phyloP scores from a whole-genome alignment of 768 basidiomycete species.

The Tylopilus cervinicoccineus region DNA sequence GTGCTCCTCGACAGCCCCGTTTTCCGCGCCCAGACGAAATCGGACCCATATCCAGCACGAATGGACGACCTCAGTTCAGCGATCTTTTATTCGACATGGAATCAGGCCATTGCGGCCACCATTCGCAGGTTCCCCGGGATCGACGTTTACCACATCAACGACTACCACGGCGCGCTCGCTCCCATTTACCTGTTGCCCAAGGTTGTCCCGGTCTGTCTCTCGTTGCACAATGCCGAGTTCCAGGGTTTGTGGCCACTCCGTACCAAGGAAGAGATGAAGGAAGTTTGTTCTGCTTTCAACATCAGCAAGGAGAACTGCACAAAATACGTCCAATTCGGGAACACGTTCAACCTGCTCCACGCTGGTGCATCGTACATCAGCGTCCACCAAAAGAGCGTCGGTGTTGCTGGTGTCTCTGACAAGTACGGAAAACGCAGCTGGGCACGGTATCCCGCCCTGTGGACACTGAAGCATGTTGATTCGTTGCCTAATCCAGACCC shows the following conservation, averaged over 20 bases:
- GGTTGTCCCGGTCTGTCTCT: conserved; percentile 85
- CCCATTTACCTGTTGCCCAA: conserved; percentile 90
- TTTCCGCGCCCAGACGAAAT: conserved; percentile 94
- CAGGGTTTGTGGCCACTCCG: conserved; percentile 95
- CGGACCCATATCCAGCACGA: conserved; percentile 93
- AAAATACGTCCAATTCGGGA: conserved; percentile 97
- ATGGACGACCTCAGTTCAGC: conserved; percentile 97
- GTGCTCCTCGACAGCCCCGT: conserved; percentile 93
- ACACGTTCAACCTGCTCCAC: conserved; percentile 94
- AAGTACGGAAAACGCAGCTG: conserved; percentile 97
- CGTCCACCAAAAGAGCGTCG: conserved; percentile 86
- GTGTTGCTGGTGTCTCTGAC: conserved; percentile 96
- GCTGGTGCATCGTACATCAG: conserved; percentile 92
- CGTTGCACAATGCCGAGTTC: conserved; percentile 96
- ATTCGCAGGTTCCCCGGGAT: conserved; percentile 82
- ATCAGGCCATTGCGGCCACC: conserved; percentile 91
- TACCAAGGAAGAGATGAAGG: conserved; percentile 98
- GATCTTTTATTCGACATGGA: conserved; percentile 98
- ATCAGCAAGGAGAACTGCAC: conserved; percentile 94
- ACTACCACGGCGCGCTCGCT: conserved; percentile 91
- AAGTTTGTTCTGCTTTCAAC: conserved; percentile 97
- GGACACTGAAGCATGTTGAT: conserved; percentile 94
- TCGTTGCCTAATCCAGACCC: conserved; percentile 95
- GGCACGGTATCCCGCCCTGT: conserved; percentile 94
- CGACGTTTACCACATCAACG: conserved; percentile 93